Conservation (phyloP, 441 rosid species). For the Adansonia grandidieri region DNA sequence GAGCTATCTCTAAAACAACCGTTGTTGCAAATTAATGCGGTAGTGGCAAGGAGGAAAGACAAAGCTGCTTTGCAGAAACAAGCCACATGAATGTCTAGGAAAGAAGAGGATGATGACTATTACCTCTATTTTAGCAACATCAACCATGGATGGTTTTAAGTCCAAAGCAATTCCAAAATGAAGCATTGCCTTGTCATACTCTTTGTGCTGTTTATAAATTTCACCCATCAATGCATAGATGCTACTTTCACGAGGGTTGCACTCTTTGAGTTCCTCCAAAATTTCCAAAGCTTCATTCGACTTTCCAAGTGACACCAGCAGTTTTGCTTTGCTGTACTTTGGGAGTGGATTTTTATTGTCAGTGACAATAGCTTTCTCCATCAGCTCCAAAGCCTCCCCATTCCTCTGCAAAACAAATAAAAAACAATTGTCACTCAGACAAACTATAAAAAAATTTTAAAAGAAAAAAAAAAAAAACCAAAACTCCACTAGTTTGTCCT, state of each 20-base stretch:
- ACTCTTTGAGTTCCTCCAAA: constrained; percentile 84
- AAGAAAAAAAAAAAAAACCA: background rate
- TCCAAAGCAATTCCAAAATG: constrained; percentile 89
- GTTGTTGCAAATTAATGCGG: background rate
- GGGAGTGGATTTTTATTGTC: constrained; percentile 90
- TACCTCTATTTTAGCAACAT: constrained; percentile 83
- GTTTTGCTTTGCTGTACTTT: constrained; percentile 86
- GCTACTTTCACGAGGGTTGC: constrained; percentile 79
- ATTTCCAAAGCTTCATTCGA: constrained; percentile 72
- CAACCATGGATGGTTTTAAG: constrained; percentile 76
- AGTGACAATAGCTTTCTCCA: constrained; percentile 76
- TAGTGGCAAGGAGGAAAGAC: background rate
- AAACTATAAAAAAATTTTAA: background rate
- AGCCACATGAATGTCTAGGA: background rate
- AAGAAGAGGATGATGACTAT: constrained; percentile 15
- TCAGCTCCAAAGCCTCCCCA: constrained; percentile 80
- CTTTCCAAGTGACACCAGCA: constrained; percentile 63
- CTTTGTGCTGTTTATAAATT: constrained; percentile 59
- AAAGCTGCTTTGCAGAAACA: background rate
- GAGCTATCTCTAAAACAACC: background rate
- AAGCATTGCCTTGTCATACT: constrained; percentile 79
- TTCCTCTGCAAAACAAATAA: constrained; percentile 58
- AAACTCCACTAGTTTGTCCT: background rate
- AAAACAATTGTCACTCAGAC: constrained; percentile 24
- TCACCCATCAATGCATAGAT: constrained; percentile 88